Percentiles rank a stretch among this genome's conserved stretches.
phyloP scores from a whole-genome alignment of 352 stramenopile genomes.

The Phytophthora uliginosa region DNA sequence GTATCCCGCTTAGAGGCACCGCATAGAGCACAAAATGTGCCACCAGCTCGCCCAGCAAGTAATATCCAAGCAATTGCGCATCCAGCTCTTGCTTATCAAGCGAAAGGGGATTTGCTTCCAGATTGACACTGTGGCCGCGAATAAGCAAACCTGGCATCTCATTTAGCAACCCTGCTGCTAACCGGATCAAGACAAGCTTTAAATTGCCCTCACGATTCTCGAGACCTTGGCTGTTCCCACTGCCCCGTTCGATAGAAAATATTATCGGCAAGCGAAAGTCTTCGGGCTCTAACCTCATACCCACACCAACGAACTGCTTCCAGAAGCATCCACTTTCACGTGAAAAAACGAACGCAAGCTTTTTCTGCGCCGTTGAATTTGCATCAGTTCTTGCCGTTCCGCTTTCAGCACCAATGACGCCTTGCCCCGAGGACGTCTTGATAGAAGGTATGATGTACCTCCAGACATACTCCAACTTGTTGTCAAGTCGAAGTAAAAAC shows the following conservation, averaged over 20 bases:
- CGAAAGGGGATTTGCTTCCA: background rate
- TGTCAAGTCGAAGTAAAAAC: slow-evolving; percentile 72
- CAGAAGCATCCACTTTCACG: slow-evolving; percentile 44
- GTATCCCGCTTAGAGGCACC: slow-evolving; percentile 55
- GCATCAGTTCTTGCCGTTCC: slow-evolving; percentile 4
- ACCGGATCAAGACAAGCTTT: slow-evolving; percentile 52
- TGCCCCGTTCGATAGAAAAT: slow-evolving; percentile 42
- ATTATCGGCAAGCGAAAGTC: slow-evolving; percentile 57
- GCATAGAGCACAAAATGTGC: slow-evolving; percentile 67
- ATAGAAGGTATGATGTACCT: slow-evolving; percentile 51
- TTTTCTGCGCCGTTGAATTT: slow-evolving; percentile 22
- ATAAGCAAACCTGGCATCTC: slow-evolving; percentile 49
- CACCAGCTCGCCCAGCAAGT: slow-evolving; percentile 70
- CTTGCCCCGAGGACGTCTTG: slow-evolving; percentile 16
- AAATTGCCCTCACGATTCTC: slow-evolving; percentile 34
- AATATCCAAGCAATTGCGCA: slow-evolving; percentile 54
- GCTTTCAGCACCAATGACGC: slow-evolving; percentile 9
- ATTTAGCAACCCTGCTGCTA: slow-evolving; percentile 42
- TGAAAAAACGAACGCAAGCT: slow-evolving; percentile 53
- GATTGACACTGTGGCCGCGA: slow-evolving; percentile 2
- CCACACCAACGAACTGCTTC: slow-evolving; percentile 63
- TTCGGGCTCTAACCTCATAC: slow-evolving; percentile 43
- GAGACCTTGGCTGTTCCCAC: slow-evolving; percentile 9
- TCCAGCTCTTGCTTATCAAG: slow-evolving; percentile 29
- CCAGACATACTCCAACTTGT: slow-evolving; percentile 68